Evolutionary conservation across 495 filamentous ascomycete species (phyloP), one percentile per base, ranked within the genome.

Genomic region (Sordaria brevicollis): DNA sequence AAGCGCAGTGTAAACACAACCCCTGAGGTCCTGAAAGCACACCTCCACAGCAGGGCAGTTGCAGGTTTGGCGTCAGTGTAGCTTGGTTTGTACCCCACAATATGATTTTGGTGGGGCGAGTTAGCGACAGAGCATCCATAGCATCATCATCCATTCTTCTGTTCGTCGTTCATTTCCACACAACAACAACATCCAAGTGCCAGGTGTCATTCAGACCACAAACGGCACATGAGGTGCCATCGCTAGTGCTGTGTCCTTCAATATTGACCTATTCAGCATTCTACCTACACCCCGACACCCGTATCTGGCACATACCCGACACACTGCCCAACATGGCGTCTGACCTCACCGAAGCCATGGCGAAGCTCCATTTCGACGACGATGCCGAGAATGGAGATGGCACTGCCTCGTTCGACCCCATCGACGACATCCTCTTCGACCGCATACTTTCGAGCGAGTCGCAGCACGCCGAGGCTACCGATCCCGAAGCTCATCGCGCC

Each of bases 401-500:
- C 5, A 62, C 49, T 62, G 2, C 49, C 25, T 37, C 68, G 11
- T 74, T 76, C 54, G 76, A 75, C 29, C 43, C 72, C 74, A 88
- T 92, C 66, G 90, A 92, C 74, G 79, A 84, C 41, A 80, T 89
- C 67, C 82, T 91, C 69, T 83, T 79, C 76, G 49, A 62, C 1
- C 49, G 49, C 1, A 62, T 62, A 5, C 21, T 3, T 17, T 3
- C 49, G 25, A 62, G 21, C 49, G 25, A 62, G 49, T 9, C 13
- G 49, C 11, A 25, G 17, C 74, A 79, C 39, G 79, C 78, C 67
- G 74, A 85, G 70, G 86, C 89, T 37, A 86, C 85, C 73, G 83
- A 86, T 68, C 82, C 83, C 54, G 82, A 86, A 25, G 83, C 87
- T 11, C 79, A 93, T 39, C 89, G 89, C 71, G 80, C 83, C 41